phyloP scores from a whole-genome alignment of 139 green algal species.

The Chlamydomonas eustigma region DNA sequence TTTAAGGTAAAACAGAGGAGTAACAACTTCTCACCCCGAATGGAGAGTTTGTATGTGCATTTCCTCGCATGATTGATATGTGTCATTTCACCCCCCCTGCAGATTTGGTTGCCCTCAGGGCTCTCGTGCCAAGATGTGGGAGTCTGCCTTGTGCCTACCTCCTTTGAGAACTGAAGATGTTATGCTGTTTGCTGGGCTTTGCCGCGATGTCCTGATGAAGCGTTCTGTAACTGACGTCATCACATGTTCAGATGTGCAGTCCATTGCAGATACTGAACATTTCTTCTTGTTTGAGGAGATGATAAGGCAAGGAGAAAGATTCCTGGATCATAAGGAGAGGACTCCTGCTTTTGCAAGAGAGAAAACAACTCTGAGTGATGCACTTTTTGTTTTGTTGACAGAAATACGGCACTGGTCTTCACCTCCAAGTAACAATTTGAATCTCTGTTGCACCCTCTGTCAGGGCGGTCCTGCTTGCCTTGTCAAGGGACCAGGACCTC shows the following conservation, averaged over 20 bases:
- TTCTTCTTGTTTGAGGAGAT: slow-evolving; percentile 68
- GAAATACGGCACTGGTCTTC: background rate
- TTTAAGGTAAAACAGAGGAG: background rate
- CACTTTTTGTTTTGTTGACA: slow-evolving; percentile 20
- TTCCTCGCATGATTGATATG: too few relatives aligned
- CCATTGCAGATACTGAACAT: slow-evolving; percentile 34
- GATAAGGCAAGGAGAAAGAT: slow-evolving; percentile 35
- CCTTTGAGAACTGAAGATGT: background rate
- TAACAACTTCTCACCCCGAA: too few relatives aligned
- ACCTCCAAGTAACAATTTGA: too few relatives aligned
- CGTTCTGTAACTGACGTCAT: slow-evolving; percentile 46
- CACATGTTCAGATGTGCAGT: slow-evolving; percentile 35
- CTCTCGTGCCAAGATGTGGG: background rate
- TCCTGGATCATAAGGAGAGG: too few relatives aligned
- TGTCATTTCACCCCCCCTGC: too few relatives aligned
- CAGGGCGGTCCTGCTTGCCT: slow-evolving; percentile 6
- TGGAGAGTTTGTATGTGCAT: too few relatives aligned
- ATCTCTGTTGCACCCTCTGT: too few relatives aligned
- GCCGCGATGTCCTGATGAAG: background rate
- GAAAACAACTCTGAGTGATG: too few relatives aligned
- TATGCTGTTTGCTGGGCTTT: background rate
- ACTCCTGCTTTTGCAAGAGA: too few relatives aligned
- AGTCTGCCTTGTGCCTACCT: background rate
- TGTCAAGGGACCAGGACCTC: slow-evolving; percentile 5
- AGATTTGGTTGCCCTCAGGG: background rate